A percentile compares a stretch with the other conserved stretches of the same genome.
phyloP scores from a whole-genome alignment of 495 filamentous ascomycete species.

The Podospora sp. region DNA sequence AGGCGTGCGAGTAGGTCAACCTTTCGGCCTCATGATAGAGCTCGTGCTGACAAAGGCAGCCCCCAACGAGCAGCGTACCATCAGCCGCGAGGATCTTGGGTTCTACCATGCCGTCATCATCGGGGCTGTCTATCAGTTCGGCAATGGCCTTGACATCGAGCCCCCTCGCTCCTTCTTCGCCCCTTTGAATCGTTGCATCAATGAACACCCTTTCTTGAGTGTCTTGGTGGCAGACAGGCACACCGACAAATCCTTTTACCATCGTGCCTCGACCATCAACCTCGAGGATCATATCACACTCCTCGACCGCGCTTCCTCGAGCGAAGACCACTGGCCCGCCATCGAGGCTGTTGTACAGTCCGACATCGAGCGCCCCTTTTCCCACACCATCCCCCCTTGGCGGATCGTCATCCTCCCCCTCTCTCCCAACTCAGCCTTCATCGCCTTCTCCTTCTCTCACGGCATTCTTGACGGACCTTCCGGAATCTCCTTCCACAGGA shows the following conservation, averaged over 20 bases:
- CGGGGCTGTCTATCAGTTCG: slow-evolving; percentile 22
- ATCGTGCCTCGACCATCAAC: slow-evolving; percentile 19
- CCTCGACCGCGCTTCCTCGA: background rate
- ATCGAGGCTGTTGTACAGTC: slow-evolving; percentile 7
- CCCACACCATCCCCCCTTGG: slow-evolving; percentile 21
- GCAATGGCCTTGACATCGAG: background rate
- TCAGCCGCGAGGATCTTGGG: slow-evolving; percentile 23
- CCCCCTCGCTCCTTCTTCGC: slow-evolving; percentile 7
- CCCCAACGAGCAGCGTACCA: slow-evolving; percentile 25
- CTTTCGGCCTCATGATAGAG: background rate
- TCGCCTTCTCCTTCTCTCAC: slow-evolving; percentile 23
- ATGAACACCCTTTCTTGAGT: slow-evolving; percentile 19
- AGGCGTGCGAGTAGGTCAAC: background rate
- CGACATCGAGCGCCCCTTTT: slow-evolving; percentile 17
- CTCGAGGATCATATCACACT: slow-evolving; percentile 20
- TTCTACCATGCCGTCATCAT: slow-evolving; percentile 24
- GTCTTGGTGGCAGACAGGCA: slow-evolving; percentile 22
- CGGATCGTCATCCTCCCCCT: slow-evolving; percentile 21
- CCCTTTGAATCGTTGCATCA: slow-evolving; percentile 18
- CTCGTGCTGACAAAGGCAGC: slow-evolving; percentile 6
- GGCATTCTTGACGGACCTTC: slow-evolving; percentile 22
- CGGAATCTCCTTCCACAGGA: slow-evolving; percentile 20
- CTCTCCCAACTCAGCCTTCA: background rate
- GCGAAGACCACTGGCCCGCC: background rate
- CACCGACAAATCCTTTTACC: slow-evolving; percentile 25